Evolutionary conservation across 441 rosid genomes (phyloP).

Genomic region (Geranium incanum): DNA sequence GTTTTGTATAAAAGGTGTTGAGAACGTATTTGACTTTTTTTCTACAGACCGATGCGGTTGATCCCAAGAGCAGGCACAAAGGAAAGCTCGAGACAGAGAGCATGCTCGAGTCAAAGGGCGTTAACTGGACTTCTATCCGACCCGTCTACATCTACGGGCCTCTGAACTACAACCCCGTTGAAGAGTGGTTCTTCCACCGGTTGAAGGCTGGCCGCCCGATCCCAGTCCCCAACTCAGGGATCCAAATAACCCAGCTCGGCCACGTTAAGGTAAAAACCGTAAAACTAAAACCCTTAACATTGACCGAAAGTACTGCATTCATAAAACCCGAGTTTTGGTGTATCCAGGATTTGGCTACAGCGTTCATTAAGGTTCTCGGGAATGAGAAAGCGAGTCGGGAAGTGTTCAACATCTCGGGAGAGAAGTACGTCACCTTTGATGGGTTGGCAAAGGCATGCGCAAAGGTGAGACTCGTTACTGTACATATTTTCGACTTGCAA

Average conservation of each 20-base stretch:
- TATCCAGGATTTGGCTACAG: constrained; percentile 74
- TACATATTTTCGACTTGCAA: no score
- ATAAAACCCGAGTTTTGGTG: constrained; percentile 7
- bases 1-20: no score
- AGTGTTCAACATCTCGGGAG: constrained; percentile 87
- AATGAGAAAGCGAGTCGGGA: constrained; percentile 77
- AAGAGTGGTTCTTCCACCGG: constrained; percentile 97
- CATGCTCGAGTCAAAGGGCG: constrained; percentile 50
- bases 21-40: neutral
- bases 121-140: constrained; percentile 84
- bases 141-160: constrained; percentile 94
- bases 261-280: constrained; percentile 63
- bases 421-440: constrained; percentile 76
- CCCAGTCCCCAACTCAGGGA: constrained; percentile 79
- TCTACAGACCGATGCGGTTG: constrained; percentile 60
- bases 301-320: no score
- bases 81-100: constrained; percentile 84
- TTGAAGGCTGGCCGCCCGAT: constrained; percentile 89
- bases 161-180: constrained; percentile 90
- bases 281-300: no score
- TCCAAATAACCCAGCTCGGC: constrained; percentile 80
- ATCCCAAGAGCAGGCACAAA: constrained; percentile 95
- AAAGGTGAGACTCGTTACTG: constrained; percentile 42
- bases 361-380: constrained; percentile 63
- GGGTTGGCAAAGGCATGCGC: constrained; percentile 93